Evolutionary conservation across 768 basidiomycete species (phyloP).

Genomic region (Trametes cubensis): DNA sequence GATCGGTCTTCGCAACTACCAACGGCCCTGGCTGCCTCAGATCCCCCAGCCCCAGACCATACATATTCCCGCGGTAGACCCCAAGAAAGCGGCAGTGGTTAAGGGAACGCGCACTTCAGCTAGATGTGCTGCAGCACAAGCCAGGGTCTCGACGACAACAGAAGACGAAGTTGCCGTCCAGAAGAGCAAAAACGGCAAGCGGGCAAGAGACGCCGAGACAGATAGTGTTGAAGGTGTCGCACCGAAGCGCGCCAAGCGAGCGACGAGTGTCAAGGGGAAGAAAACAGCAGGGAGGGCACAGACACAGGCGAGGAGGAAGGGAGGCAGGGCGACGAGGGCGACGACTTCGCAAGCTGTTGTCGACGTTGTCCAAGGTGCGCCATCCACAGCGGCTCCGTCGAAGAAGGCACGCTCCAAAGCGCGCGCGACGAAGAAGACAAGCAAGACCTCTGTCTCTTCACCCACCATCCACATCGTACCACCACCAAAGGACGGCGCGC

Average conservation of each 20-base stretch:
- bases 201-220: background rate
- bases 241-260: background rate
- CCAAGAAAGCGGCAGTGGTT: background rate
- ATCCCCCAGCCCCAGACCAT: background rate
- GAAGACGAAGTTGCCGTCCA: background rate
- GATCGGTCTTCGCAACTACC: background rate
- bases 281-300: background rate
- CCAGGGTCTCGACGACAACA: background rate
- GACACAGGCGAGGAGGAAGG: background rate
- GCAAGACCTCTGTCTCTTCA: background rate
- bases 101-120: conserved; percentile 1
- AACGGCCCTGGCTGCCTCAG: background rate
- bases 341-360: background rate
- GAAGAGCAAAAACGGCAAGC: background rate
- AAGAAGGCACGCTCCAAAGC: background rate
- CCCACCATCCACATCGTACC: background rate
- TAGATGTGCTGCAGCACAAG: background rate
- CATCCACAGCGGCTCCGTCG: background rate
- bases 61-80: background rate
- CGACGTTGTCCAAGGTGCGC: background rate
- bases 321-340: background rate
- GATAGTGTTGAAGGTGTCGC: background rate
- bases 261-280: background rate
- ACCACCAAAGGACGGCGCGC: background rate
- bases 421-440: background rate